phyloP scores from a whole-genome alignment of 345 rosid genomes.

The Zanthoxylum bungeanum region DNA sequence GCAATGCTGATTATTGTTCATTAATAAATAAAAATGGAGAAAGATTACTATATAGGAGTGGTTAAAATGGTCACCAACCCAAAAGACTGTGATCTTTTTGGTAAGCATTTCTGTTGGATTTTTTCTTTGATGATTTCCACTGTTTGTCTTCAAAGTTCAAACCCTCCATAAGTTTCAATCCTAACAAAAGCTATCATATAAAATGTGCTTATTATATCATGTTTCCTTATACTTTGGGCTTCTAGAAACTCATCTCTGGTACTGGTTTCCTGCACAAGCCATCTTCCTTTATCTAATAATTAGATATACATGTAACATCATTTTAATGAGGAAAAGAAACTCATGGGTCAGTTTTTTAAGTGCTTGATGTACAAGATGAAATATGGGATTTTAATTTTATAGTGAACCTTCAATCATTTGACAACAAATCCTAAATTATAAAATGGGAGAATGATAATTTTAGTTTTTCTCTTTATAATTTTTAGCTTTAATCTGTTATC shows the following conservation, averaged over 20 bases:
- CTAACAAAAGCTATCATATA: constrained; percentile 33
- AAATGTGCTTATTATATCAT: not conserved
- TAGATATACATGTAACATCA: not conserved
- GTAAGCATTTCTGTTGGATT: constrained; percentile 27
- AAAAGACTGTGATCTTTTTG: constrained; percentile 32
- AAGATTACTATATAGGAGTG: constrained; percentile 29
- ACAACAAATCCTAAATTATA: no score
- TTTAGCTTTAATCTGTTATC: no score
- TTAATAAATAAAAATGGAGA: constrained; percentile 4
- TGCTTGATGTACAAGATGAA: no score
- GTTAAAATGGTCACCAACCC: constrained; percentile 71
- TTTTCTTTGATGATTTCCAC: constrained; percentile 1
- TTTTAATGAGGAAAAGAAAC: not conserved
- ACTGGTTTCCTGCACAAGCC: not conserved
- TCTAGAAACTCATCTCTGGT: constrained; percentile 38
- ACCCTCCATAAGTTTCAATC: constrained; percentile 45
- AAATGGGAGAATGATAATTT: no score
- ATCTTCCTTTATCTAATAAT: not conserved
- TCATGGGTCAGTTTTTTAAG: no score
- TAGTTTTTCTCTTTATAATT: no score
- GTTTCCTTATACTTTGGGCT: not conserved
- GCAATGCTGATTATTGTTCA: not conserved
- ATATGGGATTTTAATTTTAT: no score
- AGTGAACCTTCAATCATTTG: no score
- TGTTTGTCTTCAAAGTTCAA: constrained; percentile 21